Conservation (phyloP, 2,329 filamentous ascomycete genomes). For the Calonectria pseudoreteaudii region DNA sequence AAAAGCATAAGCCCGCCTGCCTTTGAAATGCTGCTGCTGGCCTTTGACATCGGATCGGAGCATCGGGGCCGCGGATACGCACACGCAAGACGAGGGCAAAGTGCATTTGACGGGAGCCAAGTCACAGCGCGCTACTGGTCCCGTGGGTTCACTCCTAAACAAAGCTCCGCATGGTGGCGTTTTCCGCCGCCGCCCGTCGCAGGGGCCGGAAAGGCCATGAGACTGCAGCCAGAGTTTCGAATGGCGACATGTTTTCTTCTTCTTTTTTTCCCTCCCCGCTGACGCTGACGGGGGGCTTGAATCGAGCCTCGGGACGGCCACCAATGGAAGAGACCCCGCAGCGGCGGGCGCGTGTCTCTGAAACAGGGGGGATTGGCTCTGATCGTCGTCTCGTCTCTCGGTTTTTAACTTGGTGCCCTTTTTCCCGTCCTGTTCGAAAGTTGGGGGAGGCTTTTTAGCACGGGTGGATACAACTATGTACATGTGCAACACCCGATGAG, state of each 20-base stretch:
- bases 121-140: neutral
- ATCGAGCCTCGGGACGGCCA: neutral
- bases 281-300: neutral
- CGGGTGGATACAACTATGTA: neutral
- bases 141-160: neutral
- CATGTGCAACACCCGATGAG: conserved; percentile 1
- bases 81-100: neutral
- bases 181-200: neutral
- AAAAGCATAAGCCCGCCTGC: neutral
- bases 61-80: neutral
- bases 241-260: neutral
- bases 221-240: conserved; percentile 3
- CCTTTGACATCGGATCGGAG: neutral
- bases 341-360: conserved; percentile 2
- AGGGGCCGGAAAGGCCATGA: neutral
- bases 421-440: neutral
- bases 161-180: neutral
- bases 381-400: neutral
- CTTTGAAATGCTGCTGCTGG: neutral
- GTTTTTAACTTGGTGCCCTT: neutral
- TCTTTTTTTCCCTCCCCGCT: neutral
- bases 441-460: neutral
- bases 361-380: conserved; percentile 8
- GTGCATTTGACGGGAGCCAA: neutral
- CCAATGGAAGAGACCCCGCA: conserved; percentile 15